These are phyloP conservation scores for Inosperma sp. DNA, from an alignment of 768 basidiomycete genomes.

Conservation along the genomic window DNA sequence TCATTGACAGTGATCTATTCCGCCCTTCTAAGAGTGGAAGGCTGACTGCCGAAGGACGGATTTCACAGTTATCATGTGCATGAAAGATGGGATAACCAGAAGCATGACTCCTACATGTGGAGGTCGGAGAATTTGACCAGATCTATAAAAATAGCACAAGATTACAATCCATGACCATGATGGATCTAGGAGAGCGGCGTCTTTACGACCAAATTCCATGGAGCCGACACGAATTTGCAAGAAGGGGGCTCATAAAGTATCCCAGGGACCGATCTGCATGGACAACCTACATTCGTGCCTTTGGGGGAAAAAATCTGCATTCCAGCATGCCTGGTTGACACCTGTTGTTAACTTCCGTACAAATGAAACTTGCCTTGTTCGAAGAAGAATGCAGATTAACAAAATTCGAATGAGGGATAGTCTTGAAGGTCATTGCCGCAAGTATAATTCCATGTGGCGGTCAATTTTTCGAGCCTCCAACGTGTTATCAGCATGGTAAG, in stretches of 20 bases:
- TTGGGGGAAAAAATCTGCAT: background rate
- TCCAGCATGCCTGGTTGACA: background rate
- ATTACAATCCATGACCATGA: too few species aligned
- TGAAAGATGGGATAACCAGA: too few species aligned
- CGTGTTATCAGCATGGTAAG: conserved; percentile 3
- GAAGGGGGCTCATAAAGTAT: background rate
- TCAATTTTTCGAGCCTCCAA: background rate
- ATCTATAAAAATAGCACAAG: too few species aligned
- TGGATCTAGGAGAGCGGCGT: too few species aligned
- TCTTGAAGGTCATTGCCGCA: background rate
- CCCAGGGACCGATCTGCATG: background rate
- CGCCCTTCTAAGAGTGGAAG: too few species aligned
- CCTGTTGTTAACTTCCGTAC: background rate
- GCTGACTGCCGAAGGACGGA: too few species aligned
- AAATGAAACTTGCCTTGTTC: background rate
- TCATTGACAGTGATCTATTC: too few species aligned
- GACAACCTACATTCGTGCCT: background rate
- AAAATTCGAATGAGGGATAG: background rate
- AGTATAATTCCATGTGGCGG: background rate
- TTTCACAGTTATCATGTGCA: too few species aligned
- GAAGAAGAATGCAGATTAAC: background rate
- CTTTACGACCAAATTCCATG: too few species aligned
- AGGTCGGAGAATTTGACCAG: too few species aligned
- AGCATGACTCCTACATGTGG: too few species aligned
- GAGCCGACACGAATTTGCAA: background rate